These are phyloP conservation scores for Xylaria sp. DNA, from an alignment of 2,329 filamentous ascomycete genomes.

Conservation along the genomic window DNA sequence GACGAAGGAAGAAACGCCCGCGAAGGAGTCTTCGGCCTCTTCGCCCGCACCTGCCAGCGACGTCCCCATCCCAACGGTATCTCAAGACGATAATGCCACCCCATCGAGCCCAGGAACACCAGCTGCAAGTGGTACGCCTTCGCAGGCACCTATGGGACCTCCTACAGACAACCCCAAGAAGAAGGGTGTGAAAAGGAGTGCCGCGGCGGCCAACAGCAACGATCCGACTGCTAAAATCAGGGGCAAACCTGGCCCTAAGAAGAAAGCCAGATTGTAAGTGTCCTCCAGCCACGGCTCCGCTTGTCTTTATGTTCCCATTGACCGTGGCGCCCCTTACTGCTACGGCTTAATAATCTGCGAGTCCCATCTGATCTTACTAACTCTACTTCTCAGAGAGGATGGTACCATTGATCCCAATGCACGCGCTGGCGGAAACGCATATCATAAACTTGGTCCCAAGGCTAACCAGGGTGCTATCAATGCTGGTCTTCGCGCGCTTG, in stretches of 20 bases:
- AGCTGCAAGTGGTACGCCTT: slow-evolving; percentile 65
- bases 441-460: slow-evolving; percentile 92
- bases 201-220: slow-evolving; percentile 70
- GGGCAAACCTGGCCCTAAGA: slow-evolving; percentile 94
- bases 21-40: slow-evolving; percentile 60
- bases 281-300: neutral
- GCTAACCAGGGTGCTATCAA: slow-evolving; percentile 98
- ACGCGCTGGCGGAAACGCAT: slow-evolving; percentile 59
- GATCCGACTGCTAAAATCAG: slow-evolving; percentile 72
- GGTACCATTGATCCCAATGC: slow-evolving; percentile 69
- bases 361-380: neutral
- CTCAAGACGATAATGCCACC: slow-evolving; percentile 66
- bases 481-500: slow-evolving; percentile 90
- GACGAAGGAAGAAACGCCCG: slow-evolving; percentile 57
- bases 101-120: slow-evolving; percentile 71
- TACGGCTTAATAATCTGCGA: neutral
- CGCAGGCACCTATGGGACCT: slow-evolving; percentile 67
- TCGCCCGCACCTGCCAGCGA: slow-evolving; percentile 54
- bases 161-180: slow-evolving; percentile 74
- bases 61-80: slow-evolving; percentile 51
- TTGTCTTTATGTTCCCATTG: neutral
- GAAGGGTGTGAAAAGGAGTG: slow-evolving; percentile 78
- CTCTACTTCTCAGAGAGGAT: slow-evolving; percentile 62
- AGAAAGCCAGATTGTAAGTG: slow-evolving; percentile 92
- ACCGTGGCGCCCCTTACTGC: neutral